A percentile compares a stretch with the other conserved stretches of the same genome.
Evolutionary conservation across 2,329 filamentous ascomycete genomes (phyloP).

Genomic region (Penicillium sclerotigenum): DNA sequence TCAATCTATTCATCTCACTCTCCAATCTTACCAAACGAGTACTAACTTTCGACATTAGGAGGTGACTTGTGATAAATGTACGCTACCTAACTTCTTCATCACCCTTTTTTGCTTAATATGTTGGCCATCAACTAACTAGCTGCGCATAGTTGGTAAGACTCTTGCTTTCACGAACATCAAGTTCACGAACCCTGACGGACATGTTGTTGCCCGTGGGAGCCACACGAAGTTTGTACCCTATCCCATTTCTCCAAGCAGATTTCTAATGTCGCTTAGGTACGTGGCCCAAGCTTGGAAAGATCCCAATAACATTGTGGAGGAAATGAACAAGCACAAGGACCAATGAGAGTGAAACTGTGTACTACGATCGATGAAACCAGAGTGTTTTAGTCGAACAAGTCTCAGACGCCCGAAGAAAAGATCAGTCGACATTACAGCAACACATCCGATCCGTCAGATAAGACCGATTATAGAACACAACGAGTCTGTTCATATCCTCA

Average conservation of each 20-base stretch:
- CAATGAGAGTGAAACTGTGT: neutral
- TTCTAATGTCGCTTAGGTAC: slow-evolving; percentile 41
- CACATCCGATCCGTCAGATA: neutral
- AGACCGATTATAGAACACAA: neutral
- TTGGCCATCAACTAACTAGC: slow-evolving; percentile 8
- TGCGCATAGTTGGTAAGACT: slow-evolving; percentile 58
- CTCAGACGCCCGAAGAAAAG: neutral
- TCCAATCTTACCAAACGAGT: neutral
- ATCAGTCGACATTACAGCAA: neutral
- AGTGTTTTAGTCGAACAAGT: neutral
- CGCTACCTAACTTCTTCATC: slow-evolving; percentile 8
- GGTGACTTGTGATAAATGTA: slow-evolving; percentile 64
- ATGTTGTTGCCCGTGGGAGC: slow-evolving; percentile 62
- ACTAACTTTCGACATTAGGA: slow-evolving; percentile 42
- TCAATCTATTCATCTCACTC: neutral
- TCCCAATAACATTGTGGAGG: slow-evolving; percentile 58
- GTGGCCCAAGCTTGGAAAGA: slow-evolving; percentile 61
- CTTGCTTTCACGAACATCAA: slow-evolving; percentile 61
- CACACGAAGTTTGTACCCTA: slow-evolving; percentile 58
- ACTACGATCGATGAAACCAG: neutral
- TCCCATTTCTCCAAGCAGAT: neutral
- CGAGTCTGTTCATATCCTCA: neutral
- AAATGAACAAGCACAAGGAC: slow-evolving; percentile 43
- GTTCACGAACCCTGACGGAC: slow-evolving; percentile 58
- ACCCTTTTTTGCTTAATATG: neutral